phyloP scores from a whole-genome alignment of 257 asterid genomes.

The Striga asiatica region DNA sequence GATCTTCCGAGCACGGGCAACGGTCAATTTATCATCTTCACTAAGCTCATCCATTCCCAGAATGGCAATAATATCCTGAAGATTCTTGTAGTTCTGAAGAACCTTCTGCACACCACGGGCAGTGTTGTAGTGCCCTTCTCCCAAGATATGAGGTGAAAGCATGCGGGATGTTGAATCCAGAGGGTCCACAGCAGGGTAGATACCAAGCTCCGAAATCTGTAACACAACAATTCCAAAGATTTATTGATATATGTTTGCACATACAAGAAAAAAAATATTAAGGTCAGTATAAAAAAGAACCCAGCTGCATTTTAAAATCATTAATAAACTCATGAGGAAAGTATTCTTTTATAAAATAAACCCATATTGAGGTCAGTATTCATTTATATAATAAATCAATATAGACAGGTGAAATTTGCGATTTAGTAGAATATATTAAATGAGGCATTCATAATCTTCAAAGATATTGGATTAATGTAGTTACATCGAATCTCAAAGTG shows the following conservation, averaged over 20 bases:
- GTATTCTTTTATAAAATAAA: too few species aligned
- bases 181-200: slow-evolving; percentile 97
- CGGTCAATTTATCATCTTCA: slow-evolving; percentile 98
- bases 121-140: slow-evolving; percentile 88
- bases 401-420: background rate
- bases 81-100: slow-evolving; percentile 94
- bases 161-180: slow-evolving; percentile 96
- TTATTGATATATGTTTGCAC: too few species aligned
- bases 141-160: slow-evolving; percentile 97
- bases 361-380: too few species aligned
- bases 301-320: too few species aligned
- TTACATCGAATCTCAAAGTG: background rate
- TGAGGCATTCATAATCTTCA: background rate
- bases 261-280: too few species aligned
- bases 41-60: slow-evolving; percentile 99
- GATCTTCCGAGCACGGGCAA: slow-evolving; percentile 96
- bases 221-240: slow-evolving; percentile 6
- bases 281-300: too few species aligned
- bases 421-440: background rate
- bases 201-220: slow-evolving; percentile 97
- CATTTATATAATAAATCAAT: too few species aligned
- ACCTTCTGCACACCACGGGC: slow-evolving; percentile 99
- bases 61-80: slow-evolving; percentile 97
- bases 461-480: background rate
- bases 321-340: too few species aligned